Evolutionary conservation across 208 protist genomes (phyloP), one percentile per base, ranked within the genome.

Genomic region (Endotrypanum monterogeii): DNA sequence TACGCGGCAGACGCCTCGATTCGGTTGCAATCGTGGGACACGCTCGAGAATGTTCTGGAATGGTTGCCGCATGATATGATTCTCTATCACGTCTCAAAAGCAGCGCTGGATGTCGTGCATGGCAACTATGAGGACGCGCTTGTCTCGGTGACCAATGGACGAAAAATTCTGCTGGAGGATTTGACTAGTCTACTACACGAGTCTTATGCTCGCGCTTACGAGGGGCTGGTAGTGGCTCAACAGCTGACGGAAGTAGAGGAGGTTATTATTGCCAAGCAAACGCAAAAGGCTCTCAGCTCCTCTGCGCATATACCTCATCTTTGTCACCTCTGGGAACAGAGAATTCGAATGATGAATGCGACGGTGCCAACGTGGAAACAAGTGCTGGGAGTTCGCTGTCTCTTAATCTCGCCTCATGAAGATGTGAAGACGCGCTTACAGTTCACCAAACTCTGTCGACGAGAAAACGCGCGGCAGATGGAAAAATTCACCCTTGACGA

Each of bases 211-310:
- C 85, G 91, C 16, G 89, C 91, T 16, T 99, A 99, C 85, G 86
- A 97, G 6, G 83, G 88, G 3, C 83, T 99, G 35, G 98, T 99
- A 7, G 76, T 90, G 18, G 91, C 98, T 56, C 99, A 99, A 83
- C 97, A 99, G 80, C 84, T 99, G 1, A 92, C 95, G 1, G 99
- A 99, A 83, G 79, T 99, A 39, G 98, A 99, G 87, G 99, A 99
- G 89, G 90, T 99, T 12, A 86, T 99, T 25, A 71, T 86, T 32
- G 98, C 98, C 55, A 90, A 90, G 80, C 80, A 80, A 39, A 79
- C 78, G 51, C 70, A 89, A 58, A 75, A 74, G 62, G 69, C 56
- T 16, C 95, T 98, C 58, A 83, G 72, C 57, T 86, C 87, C 20
- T 65, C 65, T 5, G 82, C 94, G 37, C 87, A 92, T 58, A 80